Evolutionary conservation across 2,329 filamentous ascomycete genomes (phyloP).

Genomic region (Harringtonia lauricola): DNA sequence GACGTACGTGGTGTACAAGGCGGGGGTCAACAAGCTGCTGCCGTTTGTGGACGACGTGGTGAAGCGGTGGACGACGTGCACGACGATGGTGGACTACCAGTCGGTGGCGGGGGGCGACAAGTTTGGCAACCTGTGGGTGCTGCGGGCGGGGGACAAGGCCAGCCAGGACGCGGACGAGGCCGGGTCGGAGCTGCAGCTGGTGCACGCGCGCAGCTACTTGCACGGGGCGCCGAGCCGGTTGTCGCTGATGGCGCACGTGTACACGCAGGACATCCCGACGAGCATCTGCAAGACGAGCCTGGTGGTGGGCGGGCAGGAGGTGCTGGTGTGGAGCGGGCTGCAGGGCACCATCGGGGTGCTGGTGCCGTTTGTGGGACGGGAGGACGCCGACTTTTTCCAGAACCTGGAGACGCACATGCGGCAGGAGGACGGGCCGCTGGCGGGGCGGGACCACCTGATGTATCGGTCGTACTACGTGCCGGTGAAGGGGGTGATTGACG

Average conservation of each 20-base stretch:
- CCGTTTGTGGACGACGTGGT: constrained; percentile 88
- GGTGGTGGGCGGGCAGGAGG: constrained; percentile 82
- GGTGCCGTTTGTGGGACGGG: constrained; percentile 80
- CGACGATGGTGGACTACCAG: constrained; percentile 95
- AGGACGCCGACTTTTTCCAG: constrained; percentile 97
- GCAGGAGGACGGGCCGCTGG: constrained; percentile 74
- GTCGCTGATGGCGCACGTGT: constrained; percentile 79
- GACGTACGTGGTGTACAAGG: constrained; percentile 88
- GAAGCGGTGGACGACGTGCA: constrained; percentile 80
- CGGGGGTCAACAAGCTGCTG: constrained; percentile 80
- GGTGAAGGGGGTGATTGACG: constrained; percentile 93
- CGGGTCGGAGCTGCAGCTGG: constrained; percentile 78
- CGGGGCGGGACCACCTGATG: constrained; percentile 88
- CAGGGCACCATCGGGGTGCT: constrained; percentile 92
- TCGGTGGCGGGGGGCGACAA: constrained; percentile 92
- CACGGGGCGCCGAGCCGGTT: constrained; percentile 80
- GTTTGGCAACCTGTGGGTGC: constrained; percentile 91
- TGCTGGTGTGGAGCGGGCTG: constrained; percentile 86
- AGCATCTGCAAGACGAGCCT: constrained; percentile 82
- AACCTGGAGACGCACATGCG: constrained; percentile 81
- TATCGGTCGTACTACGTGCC: constrained; percentile 94
- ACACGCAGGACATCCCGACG: constrained; percentile 83
- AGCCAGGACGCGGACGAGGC: constrained; percentile 89
- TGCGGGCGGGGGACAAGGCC: constrained; percentile 76
- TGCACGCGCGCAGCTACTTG: constrained; percentile 81